phyloP scores from a whole-genome alignment of 306 rosid genomes.

The Vicia sativa region DNA sequence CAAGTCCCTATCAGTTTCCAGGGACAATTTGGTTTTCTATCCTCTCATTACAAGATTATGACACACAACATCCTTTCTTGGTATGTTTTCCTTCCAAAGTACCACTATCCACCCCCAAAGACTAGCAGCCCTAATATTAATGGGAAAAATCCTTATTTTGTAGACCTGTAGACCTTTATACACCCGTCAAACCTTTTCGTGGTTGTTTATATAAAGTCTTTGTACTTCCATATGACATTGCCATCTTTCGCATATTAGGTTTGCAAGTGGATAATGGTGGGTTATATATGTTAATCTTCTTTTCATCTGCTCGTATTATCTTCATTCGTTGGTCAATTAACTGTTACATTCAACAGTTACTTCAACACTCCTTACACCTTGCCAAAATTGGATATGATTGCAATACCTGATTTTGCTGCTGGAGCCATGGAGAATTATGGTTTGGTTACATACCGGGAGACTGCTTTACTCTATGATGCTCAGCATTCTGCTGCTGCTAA shows the following conservation, averaged over 20 bases:
- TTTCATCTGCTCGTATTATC: slow-evolving; percentile 28
- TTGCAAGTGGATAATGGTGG: too few species aligned
- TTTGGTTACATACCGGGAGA: slow-evolving; percentile 88
- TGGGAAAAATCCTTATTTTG: background rate
- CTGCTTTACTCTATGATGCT: slow-evolving; percentile 88
- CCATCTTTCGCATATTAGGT: too few species aligned
- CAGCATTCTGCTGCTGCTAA: slow-evolving; percentile 83
- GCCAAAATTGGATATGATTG: slow-evolving; percentile 95
- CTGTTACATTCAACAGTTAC: slow-evolving; percentile 61
- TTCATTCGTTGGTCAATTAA: slow-evolving; percentile 34
- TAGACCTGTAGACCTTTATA: too few species aligned
- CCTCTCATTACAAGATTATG: background rate
- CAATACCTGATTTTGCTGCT: slow-evolving; percentile 96
- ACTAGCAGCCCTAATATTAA: slow-evolving; percentile 21
- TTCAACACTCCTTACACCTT: slow-evolving; percentile 82
- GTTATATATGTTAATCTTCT: background rate
- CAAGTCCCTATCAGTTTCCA: background rate
- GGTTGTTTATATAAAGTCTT: too few species aligned
- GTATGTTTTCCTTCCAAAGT: background rate
- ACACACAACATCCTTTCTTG: background rate
- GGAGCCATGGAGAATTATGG: slow-evolving; percentile 99
- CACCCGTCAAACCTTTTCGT: too few species aligned
- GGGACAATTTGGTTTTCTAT: background rate
- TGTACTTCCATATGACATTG: too few species aligned
- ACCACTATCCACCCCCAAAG: background rate